Evolutionary conservation across 225 moss, liverwort and hornwort genomes (phyloP), one percentile per base, ranked within the genome.

Genomic region (Ulota crispa): DNA sequence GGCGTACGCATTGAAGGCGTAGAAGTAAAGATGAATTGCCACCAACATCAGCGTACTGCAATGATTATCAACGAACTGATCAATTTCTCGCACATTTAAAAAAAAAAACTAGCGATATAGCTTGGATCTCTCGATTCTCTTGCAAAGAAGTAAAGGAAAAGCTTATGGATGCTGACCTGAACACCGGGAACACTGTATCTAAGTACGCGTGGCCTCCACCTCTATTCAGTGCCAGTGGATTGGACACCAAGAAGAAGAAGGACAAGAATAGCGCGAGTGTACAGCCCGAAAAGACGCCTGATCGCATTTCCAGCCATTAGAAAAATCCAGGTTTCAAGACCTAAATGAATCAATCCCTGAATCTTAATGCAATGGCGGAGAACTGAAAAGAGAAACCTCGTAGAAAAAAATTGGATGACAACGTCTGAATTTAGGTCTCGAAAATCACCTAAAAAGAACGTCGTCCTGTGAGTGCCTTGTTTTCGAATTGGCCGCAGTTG

Each of bases 391-490:
- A 64, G 27, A 23, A 69, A 18, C 7, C n/a, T 21, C 10, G 63
- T 1, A 65, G 15, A 24, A 50, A 62, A 24, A 12, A 21, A 53
- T 13, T 21, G 28, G 47, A 64, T 72, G 2, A 57, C 13, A 4
- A 37, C 14, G 57, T 80, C 61, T 60, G n/a, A 62, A 60, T 43
- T 59, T 15, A 26, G 9, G 45, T 77, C 68, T 32, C 13, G 24
- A 4, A n/a, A 41, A 37, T 81, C 42, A 92, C 94, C 92, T 43
- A 91, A 82, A 68, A 87, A 76, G 80, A 89, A 95, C 2, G 93
- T 95, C 23, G 91, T 87, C 4, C 54, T 78, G 77, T 95, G 95
- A 20, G 89, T 91, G 36, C 85, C 87, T 76, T 87, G 88, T 28
- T 74, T 87, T 36, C 85, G 87, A 47, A 61, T 32, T n/a, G 92